Evolutionary conservation across 805 yeast species (phyloP).

Genomic region (Myxozyma lipomycoides): DNA sequence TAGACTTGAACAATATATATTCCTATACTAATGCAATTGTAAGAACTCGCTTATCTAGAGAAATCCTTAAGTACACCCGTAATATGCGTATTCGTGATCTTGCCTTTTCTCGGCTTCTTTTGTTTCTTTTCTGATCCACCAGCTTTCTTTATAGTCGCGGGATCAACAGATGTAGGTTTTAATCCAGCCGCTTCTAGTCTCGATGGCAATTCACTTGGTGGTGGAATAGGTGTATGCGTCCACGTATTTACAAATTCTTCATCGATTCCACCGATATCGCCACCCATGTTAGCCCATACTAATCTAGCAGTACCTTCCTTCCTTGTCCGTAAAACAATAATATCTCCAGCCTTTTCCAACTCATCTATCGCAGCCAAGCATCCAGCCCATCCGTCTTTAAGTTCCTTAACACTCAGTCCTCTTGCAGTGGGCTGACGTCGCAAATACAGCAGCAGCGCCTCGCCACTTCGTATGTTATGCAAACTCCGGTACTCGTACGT

Average conservation of each 20-base stretch:
- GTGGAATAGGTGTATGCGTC: constrained; percentile 75
- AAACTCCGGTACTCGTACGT: constrained; percentile 84
- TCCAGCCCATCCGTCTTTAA: constrained; percentile 91
- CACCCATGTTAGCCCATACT: constrained; percentile 86
- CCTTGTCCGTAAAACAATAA: constrained; percentile 81
- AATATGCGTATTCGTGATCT: constrained; percentile 94
- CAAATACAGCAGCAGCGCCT: constrained; percentile 68
- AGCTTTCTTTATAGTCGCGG: constrained; percentile 77
- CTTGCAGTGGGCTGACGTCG: constrained; percentile 80
- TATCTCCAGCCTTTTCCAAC: constrained; percentile 58
- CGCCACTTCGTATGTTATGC: constrained; percentile 78
- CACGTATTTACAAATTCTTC: constrained; percentile 80
- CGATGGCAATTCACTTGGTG: constrained; percentile 73
- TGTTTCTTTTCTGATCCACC: constrained; percentile 60
- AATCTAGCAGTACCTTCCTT: constrained; percentile 91
- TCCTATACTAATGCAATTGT: too few species aligned
- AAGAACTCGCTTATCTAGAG: too few species aligned
- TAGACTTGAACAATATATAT: too few species aligned
- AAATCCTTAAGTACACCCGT: constrained; percentile 89
- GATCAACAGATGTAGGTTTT: constrained; percentile 97
- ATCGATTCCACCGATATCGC: constrained; percentile 66
- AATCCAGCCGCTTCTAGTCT: constrained; percentile 77
- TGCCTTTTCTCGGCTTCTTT: constrained; percentile 88
- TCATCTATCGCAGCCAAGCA: constrained; percentile 74
- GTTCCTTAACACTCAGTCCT: constrained; percentile 77